Base-by-base conservation (phyloP, 306 rosid genomes). In the Medicago ruthenica region DNA sequence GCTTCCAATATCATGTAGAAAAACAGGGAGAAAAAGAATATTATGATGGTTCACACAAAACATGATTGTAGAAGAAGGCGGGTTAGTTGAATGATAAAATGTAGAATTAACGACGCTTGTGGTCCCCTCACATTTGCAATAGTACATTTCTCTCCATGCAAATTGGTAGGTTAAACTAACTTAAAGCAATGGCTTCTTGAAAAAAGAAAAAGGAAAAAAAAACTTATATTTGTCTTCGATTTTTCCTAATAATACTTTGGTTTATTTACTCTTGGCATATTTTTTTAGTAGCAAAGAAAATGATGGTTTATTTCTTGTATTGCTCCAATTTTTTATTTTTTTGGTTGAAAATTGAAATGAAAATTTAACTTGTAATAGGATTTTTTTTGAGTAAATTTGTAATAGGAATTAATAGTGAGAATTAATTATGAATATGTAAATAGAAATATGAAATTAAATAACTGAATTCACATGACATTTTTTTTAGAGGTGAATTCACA, bases 1-100 rank as follows among this genome's bases (percentile, higher is more conserved):
- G 21, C 2, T 75, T n/a, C 11, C 16, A 54, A 37, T 76, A 37
- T 76, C 18, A 6, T 16, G 40, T 16, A 51, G 59, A 37, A 75
- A 9, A 27, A 39, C 6, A 41, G 27, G 18, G n/a, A 7, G 20
- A 61, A 79, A 44, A 18, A 65, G 37, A 13, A 61, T 37, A 73
- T 1, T 21, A 48, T 6, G 27, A 57, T 50, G 78, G 72, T 59
- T 84, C 88, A 84, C 83, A 76, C 85, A 65, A 79, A 81, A 74
- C 4, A 76, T 81, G 83, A 78, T 15, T 47, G 79, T 13, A 60
- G 65, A 83, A 78, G 53, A 73, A 78, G 74, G 51, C 73, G 83
- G 18, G 83, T 70, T 78, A 70, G 85, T 81, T 55, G 74, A 21
- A 67, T 68, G 37, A 8, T 69, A 57, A 61, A 71, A 27, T 72